A percentile compares a stretch with the other conserved stretches of the same genome.
Evolutionary conservation across 345 rosid genomes (phyloP).

Genomic region (Euphorbia lathyris): DNA sequence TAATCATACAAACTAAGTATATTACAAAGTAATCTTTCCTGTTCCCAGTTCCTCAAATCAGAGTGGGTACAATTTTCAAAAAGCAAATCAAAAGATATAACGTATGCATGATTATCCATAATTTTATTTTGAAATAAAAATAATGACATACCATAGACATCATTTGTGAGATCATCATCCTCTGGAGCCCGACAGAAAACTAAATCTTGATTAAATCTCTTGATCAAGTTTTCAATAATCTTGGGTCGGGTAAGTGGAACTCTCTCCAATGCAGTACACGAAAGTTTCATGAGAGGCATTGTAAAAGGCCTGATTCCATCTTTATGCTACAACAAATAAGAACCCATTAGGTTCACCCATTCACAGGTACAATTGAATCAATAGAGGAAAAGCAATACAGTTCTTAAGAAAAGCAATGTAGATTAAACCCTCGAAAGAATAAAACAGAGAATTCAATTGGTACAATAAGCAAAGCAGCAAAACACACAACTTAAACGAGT

Average conservation of each 20-base stretch:
- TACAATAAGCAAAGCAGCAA: background rate
- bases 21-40: background rate
- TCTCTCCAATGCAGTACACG: constrained; percentile 95
- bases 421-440: background rate
- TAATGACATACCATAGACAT: constrained; percentile 51
- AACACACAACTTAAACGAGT: background rate
- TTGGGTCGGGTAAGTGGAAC: constrained; percentile 78
- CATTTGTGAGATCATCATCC: constrained; percentile 55
- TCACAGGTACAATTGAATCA: background rate
- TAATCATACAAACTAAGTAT: background rate
- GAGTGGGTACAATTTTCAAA: background rate
- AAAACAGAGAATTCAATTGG: background rate
- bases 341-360: constrained; percentile 19
- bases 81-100: background rate
- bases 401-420: background rate
- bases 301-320: constrained; percentile 98
- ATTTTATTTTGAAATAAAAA: background rate
- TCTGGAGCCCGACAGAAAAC: constrained; percentile 83
- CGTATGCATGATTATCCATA: background rate
- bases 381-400: background rate
- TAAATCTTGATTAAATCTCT: constrained; percentile 74
- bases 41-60: background rate
- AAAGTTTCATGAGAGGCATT: constrained; percentile 97
- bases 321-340: constrained; percentile 48
- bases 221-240: constrained; percentile 55